phyloP scores from a whole-genome alignment of 139 green algal genomes.

The Astrephomene gubernaculifera region DNA sequence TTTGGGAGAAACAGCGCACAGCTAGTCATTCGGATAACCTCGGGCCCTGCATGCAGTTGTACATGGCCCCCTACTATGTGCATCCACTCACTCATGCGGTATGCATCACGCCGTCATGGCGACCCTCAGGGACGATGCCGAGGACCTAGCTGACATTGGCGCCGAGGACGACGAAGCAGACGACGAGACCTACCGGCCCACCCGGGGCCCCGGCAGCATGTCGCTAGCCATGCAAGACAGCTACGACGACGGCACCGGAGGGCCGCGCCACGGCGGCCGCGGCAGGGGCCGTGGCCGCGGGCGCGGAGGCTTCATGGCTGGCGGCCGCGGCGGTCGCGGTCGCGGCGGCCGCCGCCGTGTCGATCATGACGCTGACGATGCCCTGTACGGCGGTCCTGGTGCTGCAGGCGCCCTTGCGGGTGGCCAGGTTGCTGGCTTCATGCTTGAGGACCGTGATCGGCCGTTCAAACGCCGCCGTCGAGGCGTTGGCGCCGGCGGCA shows the following conservation, averaged over 20 bases:
- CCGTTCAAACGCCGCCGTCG: conserved; percentile 38
- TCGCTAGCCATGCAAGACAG: conserved; percentile 18
- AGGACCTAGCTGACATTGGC: conserved; percentile 29
- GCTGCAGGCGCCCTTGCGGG: no score
- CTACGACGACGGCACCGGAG: conserved; percentile 28
- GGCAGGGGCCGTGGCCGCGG: conserved; percentile 4
- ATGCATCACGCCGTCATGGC: no score
- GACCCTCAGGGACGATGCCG: neutral
- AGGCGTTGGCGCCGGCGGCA: neutral
- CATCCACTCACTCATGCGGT: no score
- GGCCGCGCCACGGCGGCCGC: neutral
- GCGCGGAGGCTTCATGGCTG: conserved; percentile 3
- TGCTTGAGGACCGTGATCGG: conserved; percentile 14
- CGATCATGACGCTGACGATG: neutral
- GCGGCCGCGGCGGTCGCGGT: conserved; percentile 27
- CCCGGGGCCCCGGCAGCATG: conserved; percentile 28
- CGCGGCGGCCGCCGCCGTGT: conserved; percentile 22
- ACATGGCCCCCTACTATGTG: no score
- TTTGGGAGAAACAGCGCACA: no score
- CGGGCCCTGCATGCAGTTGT: no score
- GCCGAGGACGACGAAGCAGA: conserved; percentile 48
- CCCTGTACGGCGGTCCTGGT: neutral
- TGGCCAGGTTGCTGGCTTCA: neutral
- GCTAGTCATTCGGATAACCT: no score
- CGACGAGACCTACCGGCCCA: conserved; percentile 38